Conservation (phyloP, 2,329 filamentous ascomycete species). For the Aspergillus japonicus region DNA sequence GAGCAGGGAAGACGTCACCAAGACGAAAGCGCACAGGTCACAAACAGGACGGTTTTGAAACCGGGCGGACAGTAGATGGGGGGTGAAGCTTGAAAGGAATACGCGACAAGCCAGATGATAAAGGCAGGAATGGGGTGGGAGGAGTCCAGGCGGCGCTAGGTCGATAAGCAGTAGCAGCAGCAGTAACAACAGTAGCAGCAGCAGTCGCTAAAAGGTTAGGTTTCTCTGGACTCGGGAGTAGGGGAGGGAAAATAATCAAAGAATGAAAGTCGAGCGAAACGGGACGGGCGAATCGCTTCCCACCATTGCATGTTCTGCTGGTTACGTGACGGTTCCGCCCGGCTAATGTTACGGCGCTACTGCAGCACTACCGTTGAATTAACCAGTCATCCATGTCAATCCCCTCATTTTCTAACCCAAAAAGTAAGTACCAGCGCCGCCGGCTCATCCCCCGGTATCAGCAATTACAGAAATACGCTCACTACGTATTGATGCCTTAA, state of each 20-base stretch:
- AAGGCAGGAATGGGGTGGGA: not conserved
- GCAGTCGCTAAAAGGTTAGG: not conserved
- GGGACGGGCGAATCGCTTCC: constrained; percentile 13
- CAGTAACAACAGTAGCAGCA: not conserved
- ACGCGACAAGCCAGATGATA: constrained; percentile 18
- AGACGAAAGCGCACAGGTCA: constrained; percentile 15
- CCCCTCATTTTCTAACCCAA: not conserved
- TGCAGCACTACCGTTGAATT: not conserved
- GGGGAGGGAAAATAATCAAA: constrained; percentile 20
- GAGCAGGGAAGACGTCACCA: constrained; percentile 23
- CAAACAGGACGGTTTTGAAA: constrained; percentile 7
- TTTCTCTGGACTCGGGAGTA: constrained; percentile 3
- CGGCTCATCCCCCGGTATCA: constrained; percentile 22
- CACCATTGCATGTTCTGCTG: not conserved
- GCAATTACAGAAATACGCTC: constrained; percentile 1
- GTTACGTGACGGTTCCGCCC: constrained; percentile 12
- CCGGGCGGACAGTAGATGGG: constrained; percentile 12
- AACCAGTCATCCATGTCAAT: not conserved
- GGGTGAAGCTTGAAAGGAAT: not conserved
- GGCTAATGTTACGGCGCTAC: constrained; percentile 9
- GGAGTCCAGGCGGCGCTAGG: constrained; percentile 1
- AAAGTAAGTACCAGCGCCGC: constrained; percentile 6
- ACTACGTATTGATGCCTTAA: constrained; percentile 17
- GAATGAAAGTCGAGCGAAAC: constrained; percentile 12
- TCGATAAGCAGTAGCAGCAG: constrained; percentile 10